Conservation (phyloP, 2,329 filamentous ascomycete genomes). For the Aspergillus sp. region DNA sequence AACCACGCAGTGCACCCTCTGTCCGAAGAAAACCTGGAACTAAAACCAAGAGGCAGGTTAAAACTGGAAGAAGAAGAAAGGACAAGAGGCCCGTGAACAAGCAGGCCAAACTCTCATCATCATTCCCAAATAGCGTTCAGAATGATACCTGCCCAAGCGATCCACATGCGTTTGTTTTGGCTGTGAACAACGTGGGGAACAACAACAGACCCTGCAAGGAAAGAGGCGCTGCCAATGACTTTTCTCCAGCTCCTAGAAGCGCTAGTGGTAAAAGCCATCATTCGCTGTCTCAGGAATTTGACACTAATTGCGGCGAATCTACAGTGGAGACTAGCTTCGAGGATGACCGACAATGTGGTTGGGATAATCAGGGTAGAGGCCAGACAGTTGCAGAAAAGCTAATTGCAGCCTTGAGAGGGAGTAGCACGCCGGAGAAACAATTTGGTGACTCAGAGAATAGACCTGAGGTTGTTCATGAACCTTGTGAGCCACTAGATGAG, state of each 20-base stretch:
- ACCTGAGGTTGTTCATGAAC: background rate
- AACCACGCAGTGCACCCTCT: background rate
- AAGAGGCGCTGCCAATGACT: background rate
- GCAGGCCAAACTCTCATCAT: background rate
- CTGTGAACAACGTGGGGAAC: background rate
- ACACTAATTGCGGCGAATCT: background rate
- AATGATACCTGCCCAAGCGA: background rate
- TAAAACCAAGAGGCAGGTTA: background rate
- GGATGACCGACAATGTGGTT: background rate
- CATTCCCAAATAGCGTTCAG: background rate
- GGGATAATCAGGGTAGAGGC: constrained; percentile 20
- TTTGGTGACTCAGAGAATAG: background rate
- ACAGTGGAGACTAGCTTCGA: background rate
- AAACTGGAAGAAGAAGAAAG: background rate
- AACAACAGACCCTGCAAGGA: background rate
- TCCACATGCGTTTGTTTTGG: background rate
- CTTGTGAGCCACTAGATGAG: background rate
- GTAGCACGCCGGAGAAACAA: background rate
- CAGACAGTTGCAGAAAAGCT: constrained; percentile 24
- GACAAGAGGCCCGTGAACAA: background rate
- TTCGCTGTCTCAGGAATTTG: background rate
- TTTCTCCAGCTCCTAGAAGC: background rate
- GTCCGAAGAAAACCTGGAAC: background rate
- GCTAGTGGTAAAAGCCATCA: background rate
- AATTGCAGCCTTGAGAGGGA: constrained; percentile 19